Evolutionary conservation across 1,284 basidiomycete species (phyloP).

Genomic region (Rhodotorula sp.): DNA sequence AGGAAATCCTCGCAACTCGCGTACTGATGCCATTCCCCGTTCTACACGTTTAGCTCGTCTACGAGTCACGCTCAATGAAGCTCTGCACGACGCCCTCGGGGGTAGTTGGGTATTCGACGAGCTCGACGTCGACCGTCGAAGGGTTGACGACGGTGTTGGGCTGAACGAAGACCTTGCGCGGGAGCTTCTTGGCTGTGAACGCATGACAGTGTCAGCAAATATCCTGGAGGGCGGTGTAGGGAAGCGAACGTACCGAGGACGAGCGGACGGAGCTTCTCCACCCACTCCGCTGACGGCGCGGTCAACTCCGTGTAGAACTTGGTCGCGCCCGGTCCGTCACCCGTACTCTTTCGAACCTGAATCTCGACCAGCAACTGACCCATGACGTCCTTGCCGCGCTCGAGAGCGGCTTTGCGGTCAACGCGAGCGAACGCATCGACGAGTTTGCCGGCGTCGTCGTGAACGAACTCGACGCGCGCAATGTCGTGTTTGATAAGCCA

Average conservation of each 20-base stretch:
- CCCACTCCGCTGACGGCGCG: conserved; percentile 66
- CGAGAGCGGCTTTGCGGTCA: conserved; percentile 65
- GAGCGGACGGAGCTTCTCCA: conserved; percentile 67
- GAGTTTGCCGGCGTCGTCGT: conserved; percentile 57
- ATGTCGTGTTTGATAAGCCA: conserved; percentile 69
- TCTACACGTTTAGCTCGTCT: conserved; percentile 4
- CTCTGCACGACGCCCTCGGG: conserved; percentile 70
- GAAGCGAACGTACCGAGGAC: conserved; percentile 56
- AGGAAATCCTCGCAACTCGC: too few species aligned
- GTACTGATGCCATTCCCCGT: neutral
- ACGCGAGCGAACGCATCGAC: conserved; percentile 68
- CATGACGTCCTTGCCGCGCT: conserved; percentile 61
- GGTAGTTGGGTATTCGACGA: conserved; percentile 73
- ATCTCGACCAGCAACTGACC: conserved; percentile 71
- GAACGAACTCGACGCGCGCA: conserved; percentile 64
- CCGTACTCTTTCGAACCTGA: conserved; percentile 76
- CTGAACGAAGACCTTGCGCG: conserved; percentile 73
- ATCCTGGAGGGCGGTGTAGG: too few species aligned
- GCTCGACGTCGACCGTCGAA: conserved; percentile 56
- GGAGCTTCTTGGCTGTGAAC: conserved; percentile 62
- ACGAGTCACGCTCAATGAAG: conserved; percentile 67
- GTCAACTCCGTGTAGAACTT: conserved; percentile 72
- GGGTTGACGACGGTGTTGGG: conserved; percentile 63
- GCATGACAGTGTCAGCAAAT: neutral
- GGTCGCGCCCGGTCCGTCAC: conserved; percentile 68